A percentile compares a stretch with the other conserved stretches of the same genome.
phyloP scores from a whole-genome alignment of 441 rosid species.

The Aquilaria agallochum region DNA sequence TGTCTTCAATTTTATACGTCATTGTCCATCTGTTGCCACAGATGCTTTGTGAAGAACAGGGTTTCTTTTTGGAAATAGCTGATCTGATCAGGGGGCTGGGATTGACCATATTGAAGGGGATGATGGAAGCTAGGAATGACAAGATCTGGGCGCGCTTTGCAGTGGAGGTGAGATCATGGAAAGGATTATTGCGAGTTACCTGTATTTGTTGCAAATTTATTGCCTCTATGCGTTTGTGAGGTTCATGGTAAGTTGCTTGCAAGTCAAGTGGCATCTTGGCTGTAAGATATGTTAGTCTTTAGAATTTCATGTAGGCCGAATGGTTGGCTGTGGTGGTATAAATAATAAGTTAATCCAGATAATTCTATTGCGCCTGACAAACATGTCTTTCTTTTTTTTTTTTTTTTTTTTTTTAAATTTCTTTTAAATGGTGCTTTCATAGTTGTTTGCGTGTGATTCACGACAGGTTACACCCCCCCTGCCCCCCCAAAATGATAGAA shows the following conservation, averaged over 20 bases:
- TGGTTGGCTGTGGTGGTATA: no score
- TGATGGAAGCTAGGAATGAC: conserved; percentile 72
- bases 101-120: conserved; percentile 87
- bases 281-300: no score
- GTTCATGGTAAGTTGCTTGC: no score
- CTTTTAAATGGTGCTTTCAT: neutral
- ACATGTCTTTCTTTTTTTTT: neutral
- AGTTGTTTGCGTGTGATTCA: no score
- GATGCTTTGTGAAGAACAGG: conserved; percentile 94
- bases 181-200: neutral
- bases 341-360: no score
- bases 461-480: no score
- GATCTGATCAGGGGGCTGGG: conserved; percentile 87
- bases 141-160: conserved; percentile 91
- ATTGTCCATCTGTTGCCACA: conserved; percentile 19
- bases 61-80: conserved; percentile 90
- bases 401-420: neutral
- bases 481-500: no score
- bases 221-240: no score
- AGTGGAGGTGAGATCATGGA: conserved; percentile 61
- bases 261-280: no score
- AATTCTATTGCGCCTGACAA: no score
- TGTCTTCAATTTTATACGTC: conserved; percentile 6
- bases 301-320: no score
- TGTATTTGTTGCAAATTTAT: no score